Evolutionary conservation across 306 rosid species (phyloP).

Genomic region (Purshia tridentata): DNA sequence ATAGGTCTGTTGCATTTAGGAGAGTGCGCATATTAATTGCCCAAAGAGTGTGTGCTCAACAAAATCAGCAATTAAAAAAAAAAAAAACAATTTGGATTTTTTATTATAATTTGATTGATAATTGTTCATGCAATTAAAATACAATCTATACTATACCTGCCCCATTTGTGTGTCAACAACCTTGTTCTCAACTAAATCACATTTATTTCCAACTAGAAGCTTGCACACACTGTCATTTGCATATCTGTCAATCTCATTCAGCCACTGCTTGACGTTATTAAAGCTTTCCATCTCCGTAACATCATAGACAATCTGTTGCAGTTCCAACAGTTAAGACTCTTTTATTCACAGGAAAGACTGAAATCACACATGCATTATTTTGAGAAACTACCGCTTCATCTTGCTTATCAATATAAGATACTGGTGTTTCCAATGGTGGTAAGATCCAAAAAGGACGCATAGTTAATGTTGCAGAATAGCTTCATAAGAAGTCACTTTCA

Average conservation of each 20-base stretch:
- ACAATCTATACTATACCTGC: conserved; percentile 54
- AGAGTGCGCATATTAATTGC: neutral
- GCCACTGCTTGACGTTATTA: conserved; percentile 97
- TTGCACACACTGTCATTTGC: conserved; percentile 92
- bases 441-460: neutral
- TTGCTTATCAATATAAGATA: neutral
- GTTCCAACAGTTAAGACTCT: conserved; percentile 23
- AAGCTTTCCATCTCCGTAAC: conserved; percentile 95
- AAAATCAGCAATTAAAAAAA: neutral
- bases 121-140: neutral
- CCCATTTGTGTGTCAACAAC: conserved; percentile 86
- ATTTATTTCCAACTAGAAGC: conserved; percentile 93
- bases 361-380: neutral
- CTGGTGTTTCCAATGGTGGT: neutral
- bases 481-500: neutral
- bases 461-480: conserved; percentile 2
- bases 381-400: neutral
- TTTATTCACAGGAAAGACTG: neutral
- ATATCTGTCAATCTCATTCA: conserved; percentile 90
- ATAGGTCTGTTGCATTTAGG: neutral
- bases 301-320: conserved; percentile 91
- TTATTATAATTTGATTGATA: neutral
- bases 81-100: neutral
- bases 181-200: conserved; percentile 80
- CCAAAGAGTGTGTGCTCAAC: neutral